Evolutionary conservation across 441 rosid genomes (phyloP).

Genomic region (Bocquillonia castaneifolia): DNA sequence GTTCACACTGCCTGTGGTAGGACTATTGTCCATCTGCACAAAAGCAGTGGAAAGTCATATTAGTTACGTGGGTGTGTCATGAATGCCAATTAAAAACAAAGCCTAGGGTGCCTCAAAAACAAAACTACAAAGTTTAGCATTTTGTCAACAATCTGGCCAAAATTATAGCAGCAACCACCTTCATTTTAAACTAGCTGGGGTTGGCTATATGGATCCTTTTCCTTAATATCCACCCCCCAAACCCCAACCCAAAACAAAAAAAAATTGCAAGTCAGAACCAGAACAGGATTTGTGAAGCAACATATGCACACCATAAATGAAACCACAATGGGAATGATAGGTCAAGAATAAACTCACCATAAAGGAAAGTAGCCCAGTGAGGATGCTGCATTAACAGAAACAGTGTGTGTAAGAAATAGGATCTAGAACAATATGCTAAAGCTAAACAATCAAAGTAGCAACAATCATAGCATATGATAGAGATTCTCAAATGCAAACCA

Average conservation of each 20-base stretch:
- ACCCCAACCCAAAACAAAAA: not conserved
- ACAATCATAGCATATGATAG: not conserved
- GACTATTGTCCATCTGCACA: slow-evolving; percentile 88
- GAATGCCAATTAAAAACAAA: too few relatives aligned
- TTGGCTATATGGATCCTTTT: not conserved
- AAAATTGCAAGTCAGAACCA: too few relatives aligned
- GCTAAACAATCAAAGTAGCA: not conserved
- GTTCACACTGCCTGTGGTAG: slow-evolving; percentile 93
- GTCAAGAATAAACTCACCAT: slow-evolving; percentile 63
- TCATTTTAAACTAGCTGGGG: not conserved
- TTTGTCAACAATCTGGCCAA: not conserved
- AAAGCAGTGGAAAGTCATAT: slow-evolving; percentile 2
- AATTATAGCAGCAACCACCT: not conserved
- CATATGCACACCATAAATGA: not conserved
- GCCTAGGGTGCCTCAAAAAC: slow-evolving; percentile 2
- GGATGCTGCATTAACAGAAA: slow-evolving; percentile 69
- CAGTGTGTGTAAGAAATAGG: slow-evolving; percentile 17
- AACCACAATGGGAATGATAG: not conserved
- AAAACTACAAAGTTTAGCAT: not conserved
- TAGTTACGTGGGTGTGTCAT: slow-evolving; percentile 7
- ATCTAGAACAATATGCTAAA: not conserved
- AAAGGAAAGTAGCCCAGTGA: slow-evolving; percentile 96
- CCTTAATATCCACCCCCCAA: not conserved
- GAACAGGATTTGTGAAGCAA: slow-evolving; percentile 4
- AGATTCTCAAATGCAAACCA: not conserved